phyloP scores from a whole-genome alignment of 2,329 filamentous ascomycete species.

The Alternaria triticimaculans region DNA sequence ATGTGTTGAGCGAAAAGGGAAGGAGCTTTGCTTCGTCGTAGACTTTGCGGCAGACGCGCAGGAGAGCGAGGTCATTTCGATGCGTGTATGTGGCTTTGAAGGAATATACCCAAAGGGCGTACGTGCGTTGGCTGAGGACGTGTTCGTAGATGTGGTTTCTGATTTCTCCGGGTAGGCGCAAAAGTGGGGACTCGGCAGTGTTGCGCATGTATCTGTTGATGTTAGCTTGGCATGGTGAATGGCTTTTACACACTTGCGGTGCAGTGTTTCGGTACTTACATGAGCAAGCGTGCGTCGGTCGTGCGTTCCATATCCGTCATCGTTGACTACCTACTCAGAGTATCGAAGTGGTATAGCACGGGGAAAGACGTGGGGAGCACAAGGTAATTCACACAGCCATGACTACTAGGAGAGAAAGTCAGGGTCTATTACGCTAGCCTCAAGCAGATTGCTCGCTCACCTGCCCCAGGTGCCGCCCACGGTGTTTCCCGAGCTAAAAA shows the following conservation, averaged over 20 bases:
- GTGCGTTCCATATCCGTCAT: neutral
- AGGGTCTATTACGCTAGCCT: neutral
- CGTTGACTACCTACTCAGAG: neutral
- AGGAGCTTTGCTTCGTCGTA: slow-evolving; percentile 7
- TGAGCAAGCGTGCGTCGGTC: neutral
- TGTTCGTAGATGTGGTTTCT: slow-evolving; percentile 7
- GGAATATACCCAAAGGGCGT: neutral
- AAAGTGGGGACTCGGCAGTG: neutral
- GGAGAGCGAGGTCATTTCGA: slow-evolving; percentile 1
- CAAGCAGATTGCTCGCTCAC: neutral
- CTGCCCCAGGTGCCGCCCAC: neutral
- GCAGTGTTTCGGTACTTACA: neutral
- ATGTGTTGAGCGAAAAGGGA: slow-evolving; percentile 7
- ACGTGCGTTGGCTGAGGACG: neutral
- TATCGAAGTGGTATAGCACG: neutral
- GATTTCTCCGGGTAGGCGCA: slow-evolving; percentile 9
- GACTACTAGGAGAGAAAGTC: neutral
- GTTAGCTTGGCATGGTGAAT: neutral
- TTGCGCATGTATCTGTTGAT: neutral
- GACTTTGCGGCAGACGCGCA: slow-evolving; percentile 15
- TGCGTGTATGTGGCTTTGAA: neutral
- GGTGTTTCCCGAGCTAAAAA: neutral
- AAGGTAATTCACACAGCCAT: neutral
- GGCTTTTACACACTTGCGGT: neutral
- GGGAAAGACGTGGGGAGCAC: neutral